Conservation (phyloP, 495 filamentous ascomycete genomes). For the Staphylotrichum longicolle region DNA sequence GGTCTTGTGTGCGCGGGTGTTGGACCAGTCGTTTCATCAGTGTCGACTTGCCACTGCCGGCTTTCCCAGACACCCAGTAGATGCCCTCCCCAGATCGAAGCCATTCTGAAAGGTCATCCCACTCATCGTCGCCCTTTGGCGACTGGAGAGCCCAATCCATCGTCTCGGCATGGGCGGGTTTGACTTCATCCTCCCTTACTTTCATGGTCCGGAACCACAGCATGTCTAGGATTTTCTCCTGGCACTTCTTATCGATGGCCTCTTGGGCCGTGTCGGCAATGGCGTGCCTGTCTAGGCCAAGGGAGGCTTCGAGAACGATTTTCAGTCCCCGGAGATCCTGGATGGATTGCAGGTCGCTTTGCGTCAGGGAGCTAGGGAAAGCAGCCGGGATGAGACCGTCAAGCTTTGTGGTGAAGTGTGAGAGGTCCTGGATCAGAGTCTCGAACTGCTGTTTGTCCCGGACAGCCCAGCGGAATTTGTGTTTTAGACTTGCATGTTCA, state of each 20-base stretch:
- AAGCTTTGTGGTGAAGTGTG: no score
- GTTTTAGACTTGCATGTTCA: no score
- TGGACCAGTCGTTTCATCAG: background rate
- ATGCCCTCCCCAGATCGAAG: background rate
- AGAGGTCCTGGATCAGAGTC: no score
- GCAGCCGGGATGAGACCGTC: no score
- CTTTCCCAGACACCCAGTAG: constrained; percentile 4
- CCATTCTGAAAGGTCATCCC: background rate
- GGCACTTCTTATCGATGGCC: background rate
- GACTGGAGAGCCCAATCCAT: background rate
- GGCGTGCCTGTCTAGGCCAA: no score
- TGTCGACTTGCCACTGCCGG: constrained; percentile 6
- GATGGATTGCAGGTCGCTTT: no score
- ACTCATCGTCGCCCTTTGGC: background rate
- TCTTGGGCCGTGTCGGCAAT: background rate
- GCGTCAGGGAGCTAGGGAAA: no score
- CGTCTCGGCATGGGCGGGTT: background rate
- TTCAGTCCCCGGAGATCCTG: no score
- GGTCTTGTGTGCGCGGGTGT: background rate
- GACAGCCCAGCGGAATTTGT: no score
- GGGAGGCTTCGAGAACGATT: no score
- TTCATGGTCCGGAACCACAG: constrained; percentile 3
- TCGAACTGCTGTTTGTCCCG: no score
- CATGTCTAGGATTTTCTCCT: background rate
- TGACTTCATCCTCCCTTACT: background rate